A percentile compares a stretch with the other conserved stretches of the same genome.
These are phyloP conservation scores for Dendrobium chrysotoxum DNA, from an alignment of 106 monocot genomes.

Conservation along the genomic window DNA sequence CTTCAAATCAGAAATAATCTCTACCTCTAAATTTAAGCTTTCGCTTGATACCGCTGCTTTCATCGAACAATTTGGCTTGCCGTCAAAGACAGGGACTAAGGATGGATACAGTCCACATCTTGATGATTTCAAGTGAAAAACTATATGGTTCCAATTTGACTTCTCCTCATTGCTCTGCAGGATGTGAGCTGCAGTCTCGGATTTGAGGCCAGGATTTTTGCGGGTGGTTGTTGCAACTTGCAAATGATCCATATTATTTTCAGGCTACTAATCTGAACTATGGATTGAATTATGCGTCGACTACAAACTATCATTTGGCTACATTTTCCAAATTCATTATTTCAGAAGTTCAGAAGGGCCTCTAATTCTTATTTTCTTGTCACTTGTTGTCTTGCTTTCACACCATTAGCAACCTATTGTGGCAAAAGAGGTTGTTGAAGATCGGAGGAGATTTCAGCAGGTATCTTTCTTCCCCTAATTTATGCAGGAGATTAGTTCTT, in stretches of 20 bases:
- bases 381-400: slow-evolving; percentile 56
- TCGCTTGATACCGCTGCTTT: slow-evolving; percentile 74
- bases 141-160: no score
- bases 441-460: slow-evolving; percentile 72
- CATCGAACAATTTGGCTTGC: slow-evolving; percentile 97
- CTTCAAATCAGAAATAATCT: background rate
- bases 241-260: slow-evolving; percentile 50
- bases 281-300: slow-evolving; percentile 61
- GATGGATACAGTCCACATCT: slow-evolving; percentile 93
- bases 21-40: background rate
- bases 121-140: slow-evolving; percentile 62
- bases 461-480: slow-evolving; percentile 20
- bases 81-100: slow-evolving; percentile 81
- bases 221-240: slow-evolving; percentile 39
- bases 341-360: slow-evolving; percentile 89
- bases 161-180: background rate
- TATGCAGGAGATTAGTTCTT: no score
- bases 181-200: slow-evolving; percentile 41
- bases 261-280: slow-evolving; percentile 33
- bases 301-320: slow-evolving; percentile 70
- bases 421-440: slow-evolving; percentile 85
- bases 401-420: slow-evolving; percentile 63
- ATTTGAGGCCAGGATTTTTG: slow-evolving; percentile 78
- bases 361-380: slow-evolving; percentile 88
- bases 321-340: slow-evolving; percentile 82